phyloP scores from a whole-genome alignment of 371 early-diverging fungal species.

The Apophysomyces trapeziformis region DNA sequence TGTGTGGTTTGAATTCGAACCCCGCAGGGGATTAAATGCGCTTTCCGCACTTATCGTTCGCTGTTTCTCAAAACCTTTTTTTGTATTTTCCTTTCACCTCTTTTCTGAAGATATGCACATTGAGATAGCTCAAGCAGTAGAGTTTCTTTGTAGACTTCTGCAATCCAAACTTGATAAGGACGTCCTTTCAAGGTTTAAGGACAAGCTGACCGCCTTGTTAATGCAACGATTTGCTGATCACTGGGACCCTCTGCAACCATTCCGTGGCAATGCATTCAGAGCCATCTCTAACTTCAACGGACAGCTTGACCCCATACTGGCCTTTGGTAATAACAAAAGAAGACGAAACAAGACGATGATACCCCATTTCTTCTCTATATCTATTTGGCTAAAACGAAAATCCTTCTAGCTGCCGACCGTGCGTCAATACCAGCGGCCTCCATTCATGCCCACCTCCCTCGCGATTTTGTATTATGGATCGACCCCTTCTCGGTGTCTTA shows the following conservation, averaged over 20 bases:
- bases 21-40: constrained; percentile 5
- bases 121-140: constrained; percentile 61
- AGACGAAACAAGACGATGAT: not conserved
- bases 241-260: constrained; percentile 71
- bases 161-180: constrained; percentile 42
- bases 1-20: constrained; percentile 9
- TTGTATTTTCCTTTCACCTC: constrained; percentile 12
- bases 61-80: constrained; percentile 3
- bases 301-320: constrained; percentile 64
- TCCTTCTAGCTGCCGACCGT: constrained; percentile 47
- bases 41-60: not conserved
- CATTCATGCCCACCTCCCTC: constrained; percentile 61
- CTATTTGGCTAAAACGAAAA: not conserved
- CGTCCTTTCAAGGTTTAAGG: constrained; percentile 38
- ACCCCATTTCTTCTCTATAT: no score
- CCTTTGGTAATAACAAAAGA: constrained; percentile 36
- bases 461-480: constrained; percentile 78
- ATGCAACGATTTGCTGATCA: constrained; percentile 56
- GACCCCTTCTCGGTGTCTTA: constrained; percentile 78
- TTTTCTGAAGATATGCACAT: constrained; percentile 49
- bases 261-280: constrained; percentile 74
- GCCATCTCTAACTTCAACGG: constrained; percentile 72
- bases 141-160: constrained; percentile 55
- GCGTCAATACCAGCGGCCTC: constrained; percentile 38
- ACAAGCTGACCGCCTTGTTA: constrained; percentile 41